Percentiles rank a stretch among this genome's conserved stretches.
Evolutionary conservation across 169 alveolate species (phyloP).

Genomic region (Plasmodium gonderi): DNA sequence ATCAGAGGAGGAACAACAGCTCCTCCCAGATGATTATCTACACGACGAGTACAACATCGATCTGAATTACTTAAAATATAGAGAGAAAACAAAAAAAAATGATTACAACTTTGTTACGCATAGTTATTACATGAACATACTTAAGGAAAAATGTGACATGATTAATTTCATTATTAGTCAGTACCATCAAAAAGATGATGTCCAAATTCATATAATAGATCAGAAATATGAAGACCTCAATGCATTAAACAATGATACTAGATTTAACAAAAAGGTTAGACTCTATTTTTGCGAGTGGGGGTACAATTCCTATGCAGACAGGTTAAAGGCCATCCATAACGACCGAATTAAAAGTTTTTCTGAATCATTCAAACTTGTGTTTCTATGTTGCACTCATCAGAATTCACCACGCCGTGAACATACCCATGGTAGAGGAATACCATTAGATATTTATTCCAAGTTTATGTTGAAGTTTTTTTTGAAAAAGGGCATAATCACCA

Average conservation of each 20-base stretch:
- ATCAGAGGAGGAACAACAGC: background rate
- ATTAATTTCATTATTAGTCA: background rate
- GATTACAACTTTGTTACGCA: conserved; percentile 17
- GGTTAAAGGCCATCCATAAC: conserved; percentile 76
- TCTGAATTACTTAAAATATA: conserved; percentile 19
- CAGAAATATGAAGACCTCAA: conserved; percentile 67
- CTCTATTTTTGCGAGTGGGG: conserved; percentile 86
- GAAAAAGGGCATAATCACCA: background rate
- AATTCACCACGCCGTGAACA: conserved; percentile 36
- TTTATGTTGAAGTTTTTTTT: conserved; percentile 35
- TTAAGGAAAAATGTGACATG: conserved; percentile 35
- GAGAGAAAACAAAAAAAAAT: conserved; percentile 14
- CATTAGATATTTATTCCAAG: conserved; percentile 42
- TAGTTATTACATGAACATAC: conserved; percentile 12
- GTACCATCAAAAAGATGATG: background rate
- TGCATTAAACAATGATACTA: conserved; percentile 9
- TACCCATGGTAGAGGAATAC: conserved; percentile 57
- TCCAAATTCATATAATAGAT: conserved; percentile 16
- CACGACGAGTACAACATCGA: conserved; percentile 36
- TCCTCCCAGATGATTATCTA: conserved; percentile 1
- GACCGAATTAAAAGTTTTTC: conserved; percentile 73
- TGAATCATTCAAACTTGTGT: conserved; percentile 21
- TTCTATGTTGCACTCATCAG: conserved; percentile 44
- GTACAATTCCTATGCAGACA: conserved; percentile 76
- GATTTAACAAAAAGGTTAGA: conserved; percentile 46